Conservation (phyloP, 192 early-diverging fungal genomes). For the Podila epicladia region DNA sequence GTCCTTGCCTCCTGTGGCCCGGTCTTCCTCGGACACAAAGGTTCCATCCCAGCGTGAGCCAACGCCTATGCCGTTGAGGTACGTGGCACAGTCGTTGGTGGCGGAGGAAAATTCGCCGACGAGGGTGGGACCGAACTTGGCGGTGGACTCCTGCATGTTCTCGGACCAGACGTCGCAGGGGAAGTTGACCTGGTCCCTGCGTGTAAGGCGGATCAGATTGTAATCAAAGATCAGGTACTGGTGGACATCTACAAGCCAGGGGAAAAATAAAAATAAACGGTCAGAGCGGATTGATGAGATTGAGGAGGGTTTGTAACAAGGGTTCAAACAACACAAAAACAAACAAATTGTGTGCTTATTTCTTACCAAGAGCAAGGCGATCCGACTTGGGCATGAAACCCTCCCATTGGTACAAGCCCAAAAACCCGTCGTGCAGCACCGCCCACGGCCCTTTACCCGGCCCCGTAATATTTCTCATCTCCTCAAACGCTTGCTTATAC, state of each 20-base stretch:
- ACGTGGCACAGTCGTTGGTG: conserved; percentile 81
- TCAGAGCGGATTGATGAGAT: background rate
- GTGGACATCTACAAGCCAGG: conserved; percentile 53
- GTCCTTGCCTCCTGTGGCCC: background rate
- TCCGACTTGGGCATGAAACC: conserved; percentile 56
- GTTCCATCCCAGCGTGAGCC: conserved; percentile 75
- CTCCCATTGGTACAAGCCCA: conserved; percentile 53
- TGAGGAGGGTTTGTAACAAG: background rate
- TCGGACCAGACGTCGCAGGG: conserved; percentile 45
- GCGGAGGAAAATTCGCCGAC: conserved; percentile 81
- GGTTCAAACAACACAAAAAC: background rate
- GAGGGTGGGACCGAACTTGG: conserved; percentile 65
- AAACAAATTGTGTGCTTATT: conserved; percentile 9
- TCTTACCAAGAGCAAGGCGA: conserved; percentile 57
- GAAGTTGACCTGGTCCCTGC: conserved; percentile 22
- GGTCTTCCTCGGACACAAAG: conserved; percentile 29
- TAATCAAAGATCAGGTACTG: conserved; percentile 62
- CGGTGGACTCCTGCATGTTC: conserved; percentile 25
- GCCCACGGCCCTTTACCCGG: conserved; percentile 44
- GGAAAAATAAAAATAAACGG: too few relatives aligned
- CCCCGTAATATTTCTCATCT: conserved; percentile 47
- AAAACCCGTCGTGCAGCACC: conserved; percentile 61
- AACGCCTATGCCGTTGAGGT: conserved; percentile 72
- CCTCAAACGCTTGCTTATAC: conserved; percentile 55
- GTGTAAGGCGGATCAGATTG: conserved; percentile 35